phyloP scores from a whole-genome alignment of 2,329 filamentous ascomycete genomes.

The Scytalidium sp. region DNA sequence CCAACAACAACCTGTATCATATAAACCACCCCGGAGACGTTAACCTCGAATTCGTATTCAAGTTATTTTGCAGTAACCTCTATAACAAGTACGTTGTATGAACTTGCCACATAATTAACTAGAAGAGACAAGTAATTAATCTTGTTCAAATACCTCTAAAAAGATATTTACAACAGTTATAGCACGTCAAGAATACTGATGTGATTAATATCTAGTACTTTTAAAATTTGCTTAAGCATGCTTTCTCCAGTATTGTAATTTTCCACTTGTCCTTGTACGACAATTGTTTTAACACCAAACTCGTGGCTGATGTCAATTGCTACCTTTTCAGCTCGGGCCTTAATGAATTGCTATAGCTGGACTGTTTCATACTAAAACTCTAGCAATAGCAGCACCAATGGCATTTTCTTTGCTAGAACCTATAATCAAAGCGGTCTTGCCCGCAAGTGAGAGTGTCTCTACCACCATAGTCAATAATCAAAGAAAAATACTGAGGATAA shows the following conservation, averaged over 20 bases:
- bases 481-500: too few relatives aligned
- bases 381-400: slow-evolving; percentile 61
- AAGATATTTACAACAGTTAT: too few relatives aligned
- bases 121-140: too few relatives aligned
- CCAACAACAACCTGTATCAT: slow-evolving; percentile 29
- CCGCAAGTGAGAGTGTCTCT: slow-evolving; percentile 36
- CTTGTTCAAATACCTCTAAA: too few relatives aligned
- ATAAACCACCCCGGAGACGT: slow-evolving; percentile 32
- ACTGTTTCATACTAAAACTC: slow-evolving; percentile 64
- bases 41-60: too few relatives aligned
- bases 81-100: too few relatives aligned
- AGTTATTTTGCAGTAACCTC: too few relatives aligned
- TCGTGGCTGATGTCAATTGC: slow-evolving; percentile 12
- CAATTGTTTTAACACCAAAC: slow-evolving; percentile 13
- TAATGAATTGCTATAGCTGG: slow-evolving; percentile 58
- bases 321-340: slow-evolving; percentile 38
- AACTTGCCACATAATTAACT: too few relatives aligned
- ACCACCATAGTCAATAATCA: too few relatives aligned
- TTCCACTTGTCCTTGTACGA: slow-evolving; percentile 31
- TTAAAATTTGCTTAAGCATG: slow-evolving; percentile 33
- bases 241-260: slow-evolving; percentile 28
- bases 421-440: slow-evolving; percentile 42
- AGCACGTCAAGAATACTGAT: slow-evolving; percentile 39
- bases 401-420: slow-evolving; percentile 49
- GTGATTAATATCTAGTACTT: slow-evolving; percentile 29